These are phyloP conservation scores for Rhizopus arrhizus DNA, from an alignment of 371 early-diverging fungal species.

Conservation along the genomic window DNA sequence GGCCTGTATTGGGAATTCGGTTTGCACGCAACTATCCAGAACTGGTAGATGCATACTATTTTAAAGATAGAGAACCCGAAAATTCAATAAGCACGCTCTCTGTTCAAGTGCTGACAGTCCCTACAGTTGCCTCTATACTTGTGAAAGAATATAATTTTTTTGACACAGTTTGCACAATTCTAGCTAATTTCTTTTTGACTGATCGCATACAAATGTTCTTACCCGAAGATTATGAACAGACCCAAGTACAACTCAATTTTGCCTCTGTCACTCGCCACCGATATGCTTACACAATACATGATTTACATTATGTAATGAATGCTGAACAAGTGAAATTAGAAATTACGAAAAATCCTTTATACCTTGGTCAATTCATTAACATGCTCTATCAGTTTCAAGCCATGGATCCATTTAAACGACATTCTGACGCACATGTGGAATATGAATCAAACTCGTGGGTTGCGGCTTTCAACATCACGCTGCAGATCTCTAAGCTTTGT, in stretches of 20 bases:
- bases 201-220: slow-evolving; percentile 46
- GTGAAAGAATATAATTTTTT: slow-evolving; percentile 78
- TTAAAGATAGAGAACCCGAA: slow-evolving; percentile 87
- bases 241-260: slow-evolving; percentile 73
- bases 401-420: slow-evolving; percentile 85
- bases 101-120: slow-evolving; percentile 93
- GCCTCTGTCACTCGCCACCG: slow-evolving; percentile 77
- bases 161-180: slow-evolving; percentile 66
- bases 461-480: slow-evolving; percentile 84
- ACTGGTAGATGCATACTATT: slow-evolving; percentile 74
- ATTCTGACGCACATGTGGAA: slow-evolving; percentile 79
- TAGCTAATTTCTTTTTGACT: slow-evolving; percentile 72
- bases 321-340: slow-evolving; percentile 60
- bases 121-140: slow-evolving; percentile 82
- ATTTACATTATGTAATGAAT: slow-evolving; percentile 79
- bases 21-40: slow-evolving; percentile 84
- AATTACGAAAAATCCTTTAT: slow-evolving; percentile 57
- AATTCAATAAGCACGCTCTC: slow-evolving; percentile 85
- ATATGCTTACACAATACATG: slow-evolving; percentile 84
- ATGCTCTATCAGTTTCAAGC: slow-evolving; percentile 86
- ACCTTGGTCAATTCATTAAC: slow-evolving; percentile 78
- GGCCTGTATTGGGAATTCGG: slow-evolving; percentile 64
- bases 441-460: slow-evolving; percentile 91
- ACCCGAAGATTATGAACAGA: slow-evolving; percentile 40
- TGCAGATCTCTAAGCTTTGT: slow-evolving; percentile 78